Base-by-base conservation (phyloP, 768 basidiomycete genomes). In the Termitomyces sp. region DNA sequence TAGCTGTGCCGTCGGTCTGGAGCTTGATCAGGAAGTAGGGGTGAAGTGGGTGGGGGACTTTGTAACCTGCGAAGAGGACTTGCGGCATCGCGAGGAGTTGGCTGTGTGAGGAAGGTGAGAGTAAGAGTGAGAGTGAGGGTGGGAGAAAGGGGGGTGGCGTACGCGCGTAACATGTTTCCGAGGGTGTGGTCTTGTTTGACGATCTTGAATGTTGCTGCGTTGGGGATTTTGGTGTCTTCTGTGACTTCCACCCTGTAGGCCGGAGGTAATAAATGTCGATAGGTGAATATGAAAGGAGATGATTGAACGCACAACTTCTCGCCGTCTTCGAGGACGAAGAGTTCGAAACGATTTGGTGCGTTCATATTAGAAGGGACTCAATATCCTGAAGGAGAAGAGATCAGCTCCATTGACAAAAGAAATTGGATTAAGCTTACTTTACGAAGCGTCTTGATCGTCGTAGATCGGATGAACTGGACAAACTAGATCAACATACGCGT, bases 101-200 rank as follows among this genome's bases (percentile, higher is more conserved):
- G 3, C 95, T 97, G 69, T n/a, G n/a, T n/a, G 43, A 29, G 45
- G 45, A 40, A 42, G 46, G 47, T 29, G 14, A n/a, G 43, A 59
- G 19, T 3, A 29, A 45, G 43, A 5, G 17, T 55, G 40, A 53
- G 25, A 19, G 54, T 23, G 35, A 35, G 41, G 56, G n/a, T 31
- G 25, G 37, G 38, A 42, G 17, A 37, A 40, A 48, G 41, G 57
- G 68, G 41, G 16, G 25, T 63, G 66, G 81, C 87, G 60, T 69
- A 95, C 94, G 91, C 85, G 67, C 97, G 86, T n/a, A 99, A 78
- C 90, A 98, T 92, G 75, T 95, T 95, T 9, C 86, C 96, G 6
- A 98, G 75, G 0, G 97, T 99, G 69, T 98, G 97, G 68, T 98
- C 97, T 69, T 99, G 96, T 75, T 98, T 98, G 59, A 92, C 79